Conservation (phyloP, 768 basidiomycete species). For the Rhizopogon vesiculosus region DNA sequence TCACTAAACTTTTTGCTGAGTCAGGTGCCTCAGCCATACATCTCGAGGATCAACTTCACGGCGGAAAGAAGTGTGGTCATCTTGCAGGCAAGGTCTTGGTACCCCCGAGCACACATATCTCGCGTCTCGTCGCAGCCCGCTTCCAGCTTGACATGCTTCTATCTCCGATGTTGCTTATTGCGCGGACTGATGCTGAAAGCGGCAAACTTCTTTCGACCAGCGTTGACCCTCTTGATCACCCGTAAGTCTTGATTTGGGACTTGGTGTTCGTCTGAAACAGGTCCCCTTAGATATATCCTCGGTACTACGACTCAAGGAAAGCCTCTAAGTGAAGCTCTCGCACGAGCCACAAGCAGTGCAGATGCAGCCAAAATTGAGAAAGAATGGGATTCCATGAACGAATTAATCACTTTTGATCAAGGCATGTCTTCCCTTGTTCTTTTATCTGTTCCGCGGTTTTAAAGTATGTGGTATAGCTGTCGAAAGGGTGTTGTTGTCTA, state of each 20-base stretch:
- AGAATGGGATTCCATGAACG: constrained; percentile 65
- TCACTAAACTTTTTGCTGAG: constrained; percentile 93
- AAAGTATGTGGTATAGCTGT: constrained; percentile 13
- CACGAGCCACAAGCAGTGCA: constrained; percentile 57
- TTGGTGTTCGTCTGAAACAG: not conserved
- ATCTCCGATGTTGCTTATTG: constrained; percentile 84
- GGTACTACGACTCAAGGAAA: constrained; percentile 49
- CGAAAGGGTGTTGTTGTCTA: constrained; percentile 13
- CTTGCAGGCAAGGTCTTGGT: constrained; percentile 91
- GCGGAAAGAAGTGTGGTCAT: constrained; percentile 94
- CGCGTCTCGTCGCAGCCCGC: constrained; percentile 78
- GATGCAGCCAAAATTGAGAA: constrained; percentile 73
- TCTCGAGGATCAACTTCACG: constrained; percentile 91
- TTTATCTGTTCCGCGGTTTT: not conserved
- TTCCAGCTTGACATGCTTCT: constrained; percentile 91
- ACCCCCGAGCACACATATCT: constrained; percentile 82
- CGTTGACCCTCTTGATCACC: constrained; percentile 77
- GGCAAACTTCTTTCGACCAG: constrained; percentile 81
- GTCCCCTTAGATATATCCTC: constrained; percentile 48
- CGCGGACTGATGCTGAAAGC: constrained; percentile 89
- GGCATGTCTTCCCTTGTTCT: constrained; percentile 39
- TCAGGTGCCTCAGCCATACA: constrained; percentile 89
- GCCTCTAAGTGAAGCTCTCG: constrained; percentile 65
- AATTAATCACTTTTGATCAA: constrained; percentile 80
- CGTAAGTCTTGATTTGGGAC: constrained; percentile 22